phyloP scores from a whole-genome alignment of 345 rosid species.

The Luvunga scandens region DNA sequence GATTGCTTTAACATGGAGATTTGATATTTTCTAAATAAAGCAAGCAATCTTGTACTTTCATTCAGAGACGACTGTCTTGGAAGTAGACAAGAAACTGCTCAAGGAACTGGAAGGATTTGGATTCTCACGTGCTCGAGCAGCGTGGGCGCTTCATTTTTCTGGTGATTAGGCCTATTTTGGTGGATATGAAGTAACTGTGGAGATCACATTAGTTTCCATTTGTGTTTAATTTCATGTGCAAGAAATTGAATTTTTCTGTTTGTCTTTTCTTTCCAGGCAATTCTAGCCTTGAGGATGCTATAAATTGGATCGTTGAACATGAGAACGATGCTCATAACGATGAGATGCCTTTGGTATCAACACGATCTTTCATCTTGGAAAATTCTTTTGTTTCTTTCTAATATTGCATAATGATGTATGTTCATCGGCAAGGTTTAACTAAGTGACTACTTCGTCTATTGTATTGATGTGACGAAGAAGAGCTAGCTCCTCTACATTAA shows the following conservation, averaged over 20 bases:
- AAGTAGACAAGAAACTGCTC: constrained; percentile 53
- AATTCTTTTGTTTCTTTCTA: not conserved
- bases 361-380: constrained; percentile 23
- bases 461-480: not conserved
- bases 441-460: not conserved
- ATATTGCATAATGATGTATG: not conserved
- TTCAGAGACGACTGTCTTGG: constrained; percentile 41
- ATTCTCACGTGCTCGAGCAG: constrained; percentile 55
- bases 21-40: not conserved
- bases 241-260: not conserved
- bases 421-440: not conserved
- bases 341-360: constrained; percentile 67
- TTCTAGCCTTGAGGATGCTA: constrained; percentile 55
- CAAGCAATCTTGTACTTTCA: not conserved
- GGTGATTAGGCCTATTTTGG: constrained; percentile 33
- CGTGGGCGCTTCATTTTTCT: constrained; percentile 62
- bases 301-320: constrained; percentile 79
- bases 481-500: not conserved
- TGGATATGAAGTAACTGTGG: not conserved
- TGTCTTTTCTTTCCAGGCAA: constrained; percentile 45
- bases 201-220: not conserved
- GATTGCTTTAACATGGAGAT: not conserved
- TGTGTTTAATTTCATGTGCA: not conserved
- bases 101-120: constrained; percentile 69
- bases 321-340: constrained; percentile 63